Evolutionary conservation across 768 basidiomycete genomes (phyloP), one percentile per base, ranked within the genome.

Genomic region (Kwoniella heveanensis): DNA sequence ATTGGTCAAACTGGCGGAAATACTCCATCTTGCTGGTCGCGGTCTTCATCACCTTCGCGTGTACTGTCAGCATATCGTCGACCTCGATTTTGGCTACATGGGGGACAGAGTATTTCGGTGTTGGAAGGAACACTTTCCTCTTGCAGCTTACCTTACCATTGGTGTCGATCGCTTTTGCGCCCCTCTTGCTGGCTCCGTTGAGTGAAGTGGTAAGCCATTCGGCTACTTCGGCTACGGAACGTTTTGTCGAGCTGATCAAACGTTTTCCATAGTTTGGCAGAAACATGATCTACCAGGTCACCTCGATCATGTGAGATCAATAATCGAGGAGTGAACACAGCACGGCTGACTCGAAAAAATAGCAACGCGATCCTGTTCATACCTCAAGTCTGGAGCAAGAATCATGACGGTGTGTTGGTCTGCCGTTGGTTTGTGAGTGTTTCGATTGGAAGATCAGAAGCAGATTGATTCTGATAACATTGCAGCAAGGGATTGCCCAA

Each of bases 221-320:
- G 6, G 17, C 15, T 44, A 4, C n/a, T n/a, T n/a, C n/a, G n/a
- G n/a, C n/a, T n/a, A n/a, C n/a, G n/a, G n/a, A n/a, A n/a, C 17
- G 39, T 17, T 8, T 10, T 44, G 39, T 19, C 19, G 17, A 44
- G 39, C 39, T 44, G 17, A 44, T 9, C 39, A 17, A 47, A 24
- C 10, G 32, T 46, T 2, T 26, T 44, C 25, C 19, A 26, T 55
- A 72, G 69, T 54, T 67, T 47, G 77, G 77, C 12, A 48, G 77
- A 21, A 76, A 79, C 46, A 39, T 54, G 51, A 75, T 79, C 30
- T 77, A 77, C 57, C 75, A 76, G 62, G 52, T 76, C 36, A 71
- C 71, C 6, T 67, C 71, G 5, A 27, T 76, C 19, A 54, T 72
- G 73, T 75, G 24, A 47, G 73, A 67, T 8, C 55, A 26, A 10